phyloP scores from a whole-genome alignment of 129 eudicot species.

The Flaveria trinervia region DNA sequence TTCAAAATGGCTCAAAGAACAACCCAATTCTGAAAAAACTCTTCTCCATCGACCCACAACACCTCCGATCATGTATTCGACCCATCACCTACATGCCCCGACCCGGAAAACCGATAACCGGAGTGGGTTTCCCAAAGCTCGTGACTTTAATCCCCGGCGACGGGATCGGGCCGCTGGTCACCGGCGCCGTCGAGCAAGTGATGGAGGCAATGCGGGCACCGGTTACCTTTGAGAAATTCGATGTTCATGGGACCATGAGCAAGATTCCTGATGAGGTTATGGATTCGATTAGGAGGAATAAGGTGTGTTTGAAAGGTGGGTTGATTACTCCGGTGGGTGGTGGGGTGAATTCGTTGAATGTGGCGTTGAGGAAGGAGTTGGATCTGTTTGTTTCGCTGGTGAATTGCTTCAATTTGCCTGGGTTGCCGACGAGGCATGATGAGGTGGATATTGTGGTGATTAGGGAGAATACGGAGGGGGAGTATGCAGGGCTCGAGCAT shows the following conservation, averaged over 20 bases:
- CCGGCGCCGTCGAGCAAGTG: slow-evolving; percentile 79
- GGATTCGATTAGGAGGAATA: slow-evolving; percentile 65
- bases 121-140: slow-evolving; percentile 42
- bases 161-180: slow-evolving; percentile 80
- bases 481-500: slow-evolving; percentile 81
- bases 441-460: slow-evolving; percentile 80
- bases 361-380: slow-evolving; percentile 56
- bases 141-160: slow-evolving; percentile 86
- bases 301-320: slow-evolving; percentile 74
- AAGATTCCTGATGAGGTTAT: slow-evolving; percentile 54
- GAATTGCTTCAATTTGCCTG: slow-evolving; percentile 67
- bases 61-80: slow-evolving; percentile 33
- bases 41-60: slow-evolving; percentile 24
- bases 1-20: slow-evolving; percentile 40
- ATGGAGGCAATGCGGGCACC: slow-evolving; percentile 79
- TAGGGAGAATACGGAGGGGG: slow-evolving; percentile 92
- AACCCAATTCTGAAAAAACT: slow-evolving; percentile 37
- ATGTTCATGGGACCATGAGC: slow-evolving; percentile 72
- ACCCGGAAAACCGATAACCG: slow-evolving; percentile 64
- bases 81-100: slow-evolving; percentile 53
- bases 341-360: slow-evolving; percentile 68
- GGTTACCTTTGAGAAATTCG: slow-evolving; percentile 60
- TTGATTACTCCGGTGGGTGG: slow-evolving; percentile 71
- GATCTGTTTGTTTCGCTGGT: slow-evolving; percentile 72
- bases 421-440: slow-evolving; percentile 76